Conservation (phyloP, 306 rosid species). For the Potentilla sterilis region DNA sequence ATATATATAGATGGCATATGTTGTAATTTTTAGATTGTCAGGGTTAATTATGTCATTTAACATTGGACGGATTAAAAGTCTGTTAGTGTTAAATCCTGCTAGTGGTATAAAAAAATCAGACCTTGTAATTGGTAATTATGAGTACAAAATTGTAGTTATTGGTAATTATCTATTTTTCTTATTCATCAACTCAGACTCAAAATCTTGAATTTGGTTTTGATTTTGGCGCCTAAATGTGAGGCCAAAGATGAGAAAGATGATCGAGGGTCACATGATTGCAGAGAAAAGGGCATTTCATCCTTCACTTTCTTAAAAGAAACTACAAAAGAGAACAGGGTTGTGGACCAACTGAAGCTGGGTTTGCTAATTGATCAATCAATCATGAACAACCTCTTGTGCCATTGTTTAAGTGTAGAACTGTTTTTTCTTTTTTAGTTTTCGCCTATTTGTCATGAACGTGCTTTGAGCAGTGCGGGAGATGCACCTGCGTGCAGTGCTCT, state of each 20-base stretch:
- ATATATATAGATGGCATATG: no score
- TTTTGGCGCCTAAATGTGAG: conserved; percentile 19
- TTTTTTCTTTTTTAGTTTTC: background rate
- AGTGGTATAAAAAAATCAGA: no score
- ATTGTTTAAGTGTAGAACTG: background rate
- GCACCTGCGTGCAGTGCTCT: conserved; percentile 65
- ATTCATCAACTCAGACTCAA: background rate
- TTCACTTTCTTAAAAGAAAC: background rate
- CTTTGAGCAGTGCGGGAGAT: no score
- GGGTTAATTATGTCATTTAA: no score
- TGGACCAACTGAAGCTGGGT: conserved; percentile 1
- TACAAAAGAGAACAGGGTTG: background rate
- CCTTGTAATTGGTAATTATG: no score
- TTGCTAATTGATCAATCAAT: background rate
- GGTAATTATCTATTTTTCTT: no score
- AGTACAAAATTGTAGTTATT: no score
- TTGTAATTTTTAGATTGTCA: no score
- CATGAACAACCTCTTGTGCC: background rate
- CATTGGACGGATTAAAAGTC: no score
- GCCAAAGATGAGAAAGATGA: background rate
- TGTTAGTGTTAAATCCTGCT: no score
- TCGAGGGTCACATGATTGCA: background rate
- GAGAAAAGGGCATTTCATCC: background rate
- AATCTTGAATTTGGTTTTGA: background rate
- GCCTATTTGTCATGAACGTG: background rate